Conservation (phyloP, 164 flowering plant species). For the Sextonia rubra region DNA sequence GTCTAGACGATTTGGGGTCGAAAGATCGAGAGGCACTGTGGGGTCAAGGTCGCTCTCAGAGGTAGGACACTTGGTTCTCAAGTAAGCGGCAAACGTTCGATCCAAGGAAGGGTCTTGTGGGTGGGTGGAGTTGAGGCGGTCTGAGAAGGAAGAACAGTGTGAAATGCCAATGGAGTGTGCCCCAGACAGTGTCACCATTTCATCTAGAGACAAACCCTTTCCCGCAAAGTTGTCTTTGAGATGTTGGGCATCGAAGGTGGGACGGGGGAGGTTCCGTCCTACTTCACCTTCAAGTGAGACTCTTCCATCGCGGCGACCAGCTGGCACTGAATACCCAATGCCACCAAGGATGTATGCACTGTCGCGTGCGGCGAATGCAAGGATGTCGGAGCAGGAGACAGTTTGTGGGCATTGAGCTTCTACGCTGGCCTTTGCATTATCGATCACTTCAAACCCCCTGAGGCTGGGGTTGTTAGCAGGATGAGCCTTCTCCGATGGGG, state of each 20-base stretch:
- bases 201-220: constrained; percentile 9
- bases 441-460: constrained; percentile 8
- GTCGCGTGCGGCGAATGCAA: constrained; percentile 10
- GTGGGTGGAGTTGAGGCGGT: neutral
- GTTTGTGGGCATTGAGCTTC: constrained; percentile 8
- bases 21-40: neutral
- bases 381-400: constrained; percentile 9
- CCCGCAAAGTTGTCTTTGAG: constrained; percentile 4
- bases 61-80: neutral
- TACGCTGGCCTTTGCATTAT: constrained; percentile 1
- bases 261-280: neutral
- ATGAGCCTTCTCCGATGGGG: neutral
- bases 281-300: constrained; percentile 4
- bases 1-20: constrained; percentile 1
- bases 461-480: constrained; percentile 8
- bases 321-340: constrained; percentile 1
- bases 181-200: constrained; percentile 10
- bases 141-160: neutral
- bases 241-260: neutral
- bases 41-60: neutral
- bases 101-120: constrained; percentile 5
- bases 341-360: neutral
- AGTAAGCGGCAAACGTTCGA: neutral
- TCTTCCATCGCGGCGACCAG: constrained; percentile 11
- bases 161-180: constrained; percentile 10